Evolutionary conservation across 179 eudicot genomes (phyloP), one percentile per base, ranked within the genome.

Genomic region (Silene vulgaris): DNA sequence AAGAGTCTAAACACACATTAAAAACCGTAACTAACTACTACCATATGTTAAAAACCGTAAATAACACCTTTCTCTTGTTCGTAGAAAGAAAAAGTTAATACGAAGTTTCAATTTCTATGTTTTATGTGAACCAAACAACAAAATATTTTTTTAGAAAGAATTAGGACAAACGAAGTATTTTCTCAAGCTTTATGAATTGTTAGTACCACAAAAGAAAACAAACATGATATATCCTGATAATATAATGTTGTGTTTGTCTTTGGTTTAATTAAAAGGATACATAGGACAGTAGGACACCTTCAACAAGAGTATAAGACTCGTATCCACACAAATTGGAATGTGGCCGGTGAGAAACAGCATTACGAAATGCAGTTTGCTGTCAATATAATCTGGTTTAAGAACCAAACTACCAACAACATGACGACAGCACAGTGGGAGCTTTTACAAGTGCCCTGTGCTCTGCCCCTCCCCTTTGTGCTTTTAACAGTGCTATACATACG

Each of bases 331-430:
- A 13, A 1, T 50, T 50, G n/a, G 57, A 14, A 50, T 14, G n/a
- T 11, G 57, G 57, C 3, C 57, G 2, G 57, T 50, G 57, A 3
- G 57, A 50, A 50, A 50, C 57, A 50, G n/a, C 57, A 50, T 12
- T 50, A 50, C 57, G 9, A 50, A 50, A 50, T 50, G 14, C 57
- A 50, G 57, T 50, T 50, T 50, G 4, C n/a, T 50, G 57, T 50
- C 17, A 50, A 50, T 50, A 14, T 50, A 60, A 6, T 21, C 65
- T 7, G 2, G 1, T n/a, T 19, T 9, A 8, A 62, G 66, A 23
- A 26, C 66, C 63, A 59, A 59, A 62, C 30, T 62, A 11, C 66
- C 66, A 62, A 62, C 30, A 62, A 62, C 14, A 21, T 62, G 29
- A 62, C 32, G 9, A 23, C 30, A 62, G 5, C 14, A 62, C 16